A percentile compares a stretch with the other conserved stretches of the same genome.
These are phyloP conservation scores for Phylloboletellus chloephorus DNA, from an alignment of 1,284 basidiomycete species.

Conservation along the genomic window DNA sequence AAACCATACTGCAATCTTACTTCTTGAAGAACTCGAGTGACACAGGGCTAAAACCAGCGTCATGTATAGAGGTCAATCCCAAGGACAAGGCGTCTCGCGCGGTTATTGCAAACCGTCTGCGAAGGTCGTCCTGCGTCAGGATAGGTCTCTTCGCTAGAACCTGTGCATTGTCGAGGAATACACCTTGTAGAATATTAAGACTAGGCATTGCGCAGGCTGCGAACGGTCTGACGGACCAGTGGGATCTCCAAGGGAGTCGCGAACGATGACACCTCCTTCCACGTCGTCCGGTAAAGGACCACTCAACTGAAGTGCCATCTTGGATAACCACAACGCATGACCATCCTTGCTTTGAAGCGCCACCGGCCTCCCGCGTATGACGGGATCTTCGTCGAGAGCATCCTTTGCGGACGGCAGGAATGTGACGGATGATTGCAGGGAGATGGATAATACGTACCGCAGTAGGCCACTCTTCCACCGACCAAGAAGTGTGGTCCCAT, in stretches of 20 bases:
- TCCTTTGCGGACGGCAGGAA: conserved; percentile 38
- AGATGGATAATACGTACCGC: conserved; percentile 41
- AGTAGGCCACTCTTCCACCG: conserved; percentile 63
- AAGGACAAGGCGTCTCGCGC: conserved; percentile 61
- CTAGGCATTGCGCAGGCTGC: neutral
- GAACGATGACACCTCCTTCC: conserved; percentile 77
- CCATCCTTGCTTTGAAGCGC: conserved; percentile 82
- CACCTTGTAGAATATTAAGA: conserved; percentile 38
- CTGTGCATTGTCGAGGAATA: conserved; percentile 70
- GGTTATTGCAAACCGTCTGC: conserved; percentile 58
- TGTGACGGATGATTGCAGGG: conserved; percentile 2
- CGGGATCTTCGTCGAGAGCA: conserved; percentile 66
- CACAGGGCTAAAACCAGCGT: conserved; percentile 66
- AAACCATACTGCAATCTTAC: conserved; percentile 34
- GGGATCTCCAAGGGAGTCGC: conserved; percentile 63
- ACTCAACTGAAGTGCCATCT: conserved; percentile 52
- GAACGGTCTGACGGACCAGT: conserved; percentile 49
- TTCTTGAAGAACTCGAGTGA: conserved; percentile 71
- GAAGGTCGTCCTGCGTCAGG: conserved; percentile 59
- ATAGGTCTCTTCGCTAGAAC: conserved; percentile 58
- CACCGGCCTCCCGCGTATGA: conserved; percentile 64
- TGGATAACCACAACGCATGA: conserved; percentile 85
- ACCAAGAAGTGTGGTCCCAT: conserved; percentile 88
- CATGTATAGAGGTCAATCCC: conserved; percentile 80
- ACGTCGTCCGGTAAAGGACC: conserved; percentile 59